phyloP scores from a whole-genome alignment of 2,329 filamentous ascomycete genomes.

The Botryotinia narcissicola region DNA sequence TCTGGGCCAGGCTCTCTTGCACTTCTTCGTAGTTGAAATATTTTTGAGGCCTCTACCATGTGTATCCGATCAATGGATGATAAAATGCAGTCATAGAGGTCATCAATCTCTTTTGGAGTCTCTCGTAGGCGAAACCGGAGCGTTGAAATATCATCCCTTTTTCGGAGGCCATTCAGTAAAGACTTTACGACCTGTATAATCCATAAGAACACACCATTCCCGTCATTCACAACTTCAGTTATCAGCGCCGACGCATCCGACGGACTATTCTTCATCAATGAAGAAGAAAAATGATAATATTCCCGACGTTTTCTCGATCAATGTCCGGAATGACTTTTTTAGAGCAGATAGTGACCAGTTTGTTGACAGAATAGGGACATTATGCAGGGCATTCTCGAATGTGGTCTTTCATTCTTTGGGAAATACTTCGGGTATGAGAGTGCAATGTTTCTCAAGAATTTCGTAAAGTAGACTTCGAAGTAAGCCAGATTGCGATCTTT shows the following conservation, averaged over 20 bases:
- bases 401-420: neutral
- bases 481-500: neutral
- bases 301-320: neutral
- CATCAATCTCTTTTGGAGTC: neutral
- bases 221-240: neutral
- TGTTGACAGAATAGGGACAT: neutral
- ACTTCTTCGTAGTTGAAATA: neutral
- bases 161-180: neutral
- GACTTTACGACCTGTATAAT: neutral
- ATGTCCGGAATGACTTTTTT: neutral
- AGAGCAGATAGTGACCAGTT: neutral
- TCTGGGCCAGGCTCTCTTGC: too few species aligned
- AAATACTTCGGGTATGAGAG: neutral
- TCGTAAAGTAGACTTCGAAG: neutral
- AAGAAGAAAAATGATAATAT: conserved; percentile 8
- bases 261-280: neutral
- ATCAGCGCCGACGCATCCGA: neutral
- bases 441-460: neutral
- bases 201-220: neutral
- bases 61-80: neutral
- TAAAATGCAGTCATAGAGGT: neutral
- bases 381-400: neutral
- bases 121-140: neutral
- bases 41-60: neutral
- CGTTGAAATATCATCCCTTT: neutral